Evolutionary conservation across 2,329 filamentous ascomycete species (phyloP), one percentile per base, ranked within the genome.

Genomic region (Cladosporium halotolerans): DNA sequence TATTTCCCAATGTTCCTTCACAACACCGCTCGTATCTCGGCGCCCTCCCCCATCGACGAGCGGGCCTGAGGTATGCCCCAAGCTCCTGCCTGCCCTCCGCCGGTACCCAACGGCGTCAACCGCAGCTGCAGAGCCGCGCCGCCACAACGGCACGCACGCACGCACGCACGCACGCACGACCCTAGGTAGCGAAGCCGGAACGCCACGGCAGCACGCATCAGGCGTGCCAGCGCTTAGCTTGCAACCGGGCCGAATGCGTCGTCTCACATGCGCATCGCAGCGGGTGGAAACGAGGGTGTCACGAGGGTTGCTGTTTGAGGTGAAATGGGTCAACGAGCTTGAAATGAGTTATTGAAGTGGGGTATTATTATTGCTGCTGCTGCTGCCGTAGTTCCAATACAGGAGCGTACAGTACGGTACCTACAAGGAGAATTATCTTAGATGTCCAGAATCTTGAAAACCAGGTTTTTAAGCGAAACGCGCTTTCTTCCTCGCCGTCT

Each of bases 401-500:
- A 28, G 23, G 23, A 28, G 23, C 16, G 8, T 42, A 14, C 18
- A 23, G 38, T 44, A 51, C 40, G 39, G 48, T 49, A 42, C 46
- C 46, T 49, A 49, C n/a, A 38, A 44, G 44, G 40, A 51, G 23
- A 16, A 51, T 51, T 51, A 51, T 51, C 48, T 51, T 44, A 18
- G 40, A 38, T 51, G 42, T 51, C 41, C 40, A 43, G 32, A 44
- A 13, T 28, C 16, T 39, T 11, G 14, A 19, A 28, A 50, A 28
- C 14, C 47, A 31, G 19, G 8, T 28, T 9, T 9, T 28, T 28
- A 28, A 28, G 23, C 23, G 23, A 2, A 28, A 28, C 23, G 23
- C 23, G 23, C 23, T 28, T 5, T 28, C 23, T 4, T 28, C 7
- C 23, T 7, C 23, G 7, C 7, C 23, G 5, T 28, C 5, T 28